A percentile compares a stretch with the other conserved stretches of the same genome.
Evolutionary conservation across 2,329 filamentous ascomycete species (phyloP).

Genomic region (Zymoseptoria brevis): DNA sequence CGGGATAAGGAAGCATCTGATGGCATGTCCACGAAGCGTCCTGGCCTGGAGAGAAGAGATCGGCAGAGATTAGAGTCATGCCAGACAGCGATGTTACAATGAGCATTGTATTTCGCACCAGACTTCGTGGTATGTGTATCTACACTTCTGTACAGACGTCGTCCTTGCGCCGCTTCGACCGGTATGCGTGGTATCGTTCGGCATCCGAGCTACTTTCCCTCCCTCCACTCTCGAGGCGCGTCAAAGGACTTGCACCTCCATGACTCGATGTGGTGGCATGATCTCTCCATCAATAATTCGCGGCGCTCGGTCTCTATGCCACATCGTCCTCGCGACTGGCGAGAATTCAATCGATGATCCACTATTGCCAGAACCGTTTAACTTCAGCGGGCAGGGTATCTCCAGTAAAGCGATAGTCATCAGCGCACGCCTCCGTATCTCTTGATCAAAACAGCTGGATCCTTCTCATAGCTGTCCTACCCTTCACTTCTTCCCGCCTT

Average conservation of each 20-base stretch:
- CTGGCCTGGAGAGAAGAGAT: not conserved
- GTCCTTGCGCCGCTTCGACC: not conserved
- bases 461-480: not conserved
- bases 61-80: not conserved
- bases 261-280: not conserved
- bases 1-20: not conserved
- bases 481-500: constrained; percentile 28
- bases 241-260: not conserved
- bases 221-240: not conserved
- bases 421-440: not conserved
- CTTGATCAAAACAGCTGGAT: not conserved
- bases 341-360: too few relatives aligned
- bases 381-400: too few relatives aligned
- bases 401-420: not conserved
- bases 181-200: not conserved
- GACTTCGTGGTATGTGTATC: not conserved
- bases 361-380: too few relatives aligned
- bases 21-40: not conserved
- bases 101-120: not conserved
- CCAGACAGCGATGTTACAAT: not conserved
- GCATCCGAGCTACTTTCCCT: not conserved
- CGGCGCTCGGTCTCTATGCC: too few relatives aligned
- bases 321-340: too few relatives aligned
- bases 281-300: not conserved
- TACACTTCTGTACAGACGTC: not conserved